phyloP scores from a whole-genome alignment of 139 green algal genomes.

The Picochlorum sp. region DNA sequence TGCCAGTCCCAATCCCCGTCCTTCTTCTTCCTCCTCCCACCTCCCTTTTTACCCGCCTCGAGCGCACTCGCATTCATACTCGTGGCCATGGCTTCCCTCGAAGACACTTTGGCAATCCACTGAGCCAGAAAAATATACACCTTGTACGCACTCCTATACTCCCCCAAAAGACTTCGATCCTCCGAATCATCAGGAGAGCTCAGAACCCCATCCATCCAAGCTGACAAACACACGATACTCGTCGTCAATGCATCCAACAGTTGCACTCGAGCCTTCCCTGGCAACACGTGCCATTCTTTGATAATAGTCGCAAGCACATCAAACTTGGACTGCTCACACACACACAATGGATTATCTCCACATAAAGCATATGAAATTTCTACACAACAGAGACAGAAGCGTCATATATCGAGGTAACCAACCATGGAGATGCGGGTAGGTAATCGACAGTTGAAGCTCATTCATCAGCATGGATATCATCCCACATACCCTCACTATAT shows the following conservation, averaged over 20 bases:
- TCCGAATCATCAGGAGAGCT: slow-evolving; percentile 9
- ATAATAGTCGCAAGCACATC: slow-evolving; percentile 41
- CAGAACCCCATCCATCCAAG: slow-evolving; percentile 33
- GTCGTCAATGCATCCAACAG: slow-evolving; percentile 47
- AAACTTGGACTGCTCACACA: slow-evolving; percentile 42
- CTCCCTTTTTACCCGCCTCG: neutral
- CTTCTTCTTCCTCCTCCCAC: slow-evolving; percentile 27
- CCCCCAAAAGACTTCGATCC: slow-evolving; percentile 7
- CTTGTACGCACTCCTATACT: slow-evolving; percentile 51
- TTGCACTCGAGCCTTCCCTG: slow-evolving; percentile 18
- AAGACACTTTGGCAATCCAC: slow-evolving; percentile 32
- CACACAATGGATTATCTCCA: slow-evolving; percentile 41
- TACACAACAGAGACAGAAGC: slow-evolving; percentile 16
- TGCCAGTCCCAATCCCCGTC: slow-evolving; percentile 53
- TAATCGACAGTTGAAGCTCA: no score
- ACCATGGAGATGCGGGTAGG: neutral
- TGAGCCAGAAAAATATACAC: slow-evolving; percentile 62
- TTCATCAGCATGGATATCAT: no score
- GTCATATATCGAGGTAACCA: no score
- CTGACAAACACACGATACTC: slow-evolving; percentile 50
- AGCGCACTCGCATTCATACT: neutral
- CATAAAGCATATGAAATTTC: slow-evolving; percentile 42
- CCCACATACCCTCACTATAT: no score
- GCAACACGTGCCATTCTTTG: slow-evolving; percentile 19
- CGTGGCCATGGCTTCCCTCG: slow-evolving; percentile 21